phyloP scores from a whole-genome alignment of 176 grass and related monocot genomes.

The Metroxylon sagu region DNA sequence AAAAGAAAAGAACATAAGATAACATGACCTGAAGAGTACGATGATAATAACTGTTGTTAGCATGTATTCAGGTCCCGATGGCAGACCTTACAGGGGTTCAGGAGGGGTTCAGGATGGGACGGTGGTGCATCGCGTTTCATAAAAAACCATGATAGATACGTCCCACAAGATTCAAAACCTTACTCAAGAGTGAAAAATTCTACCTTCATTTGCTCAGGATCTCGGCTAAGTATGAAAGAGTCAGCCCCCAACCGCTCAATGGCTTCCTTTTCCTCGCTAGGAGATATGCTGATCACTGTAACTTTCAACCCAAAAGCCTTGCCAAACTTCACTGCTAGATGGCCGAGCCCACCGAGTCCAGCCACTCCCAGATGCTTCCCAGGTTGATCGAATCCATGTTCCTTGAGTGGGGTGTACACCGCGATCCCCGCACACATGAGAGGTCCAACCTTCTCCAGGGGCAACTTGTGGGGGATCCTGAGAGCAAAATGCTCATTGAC shows the following conservation, averaged over 20 bases:
- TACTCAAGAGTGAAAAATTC: neutral
- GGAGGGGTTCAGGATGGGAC: too few relatives aligned
- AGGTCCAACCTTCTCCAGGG: slow-evolving; percentile 24
- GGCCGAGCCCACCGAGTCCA: slow-evolving; percentile 42
- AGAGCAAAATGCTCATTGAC: slow-evolving; percentile 29
- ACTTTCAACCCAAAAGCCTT: slow-evolving; percentile 40
- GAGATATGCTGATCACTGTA: slow-evolving; percentile 42
- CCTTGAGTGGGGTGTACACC: slow-evolving; percentile 38
- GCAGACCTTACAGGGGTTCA: too few relatives aligned
- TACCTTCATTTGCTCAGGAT: slow-evolving; percentile 24
- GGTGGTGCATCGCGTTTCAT: too few relatives aligned
- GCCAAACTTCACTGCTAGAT: slow-evolving; percentile 44
- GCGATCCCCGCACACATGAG: slow-evolving; percentile 46
- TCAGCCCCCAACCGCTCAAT: slow-evolving; percentile 32
- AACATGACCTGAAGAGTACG: neutral
- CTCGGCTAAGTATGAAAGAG: slow-evolving; percentile 19
- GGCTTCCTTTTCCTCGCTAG: slow-evolving; percentile 31
- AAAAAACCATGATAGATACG: too few relatives aligned
- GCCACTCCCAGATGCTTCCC: slow-evolving; percentile 41
- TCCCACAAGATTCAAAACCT: too few relatives aligned
- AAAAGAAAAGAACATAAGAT: neutral
- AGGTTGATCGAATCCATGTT: slow-evolving; percentile 25
- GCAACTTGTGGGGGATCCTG: slow-evolving; percentile 28
- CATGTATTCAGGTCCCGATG: too few relatives aligned
- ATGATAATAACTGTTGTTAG: too few relatives aligned